Evolutionary conservation across 1,284 basidiomycete genomes (phyloP).

Genomic region (Melampsora larici-populina): DNA sequence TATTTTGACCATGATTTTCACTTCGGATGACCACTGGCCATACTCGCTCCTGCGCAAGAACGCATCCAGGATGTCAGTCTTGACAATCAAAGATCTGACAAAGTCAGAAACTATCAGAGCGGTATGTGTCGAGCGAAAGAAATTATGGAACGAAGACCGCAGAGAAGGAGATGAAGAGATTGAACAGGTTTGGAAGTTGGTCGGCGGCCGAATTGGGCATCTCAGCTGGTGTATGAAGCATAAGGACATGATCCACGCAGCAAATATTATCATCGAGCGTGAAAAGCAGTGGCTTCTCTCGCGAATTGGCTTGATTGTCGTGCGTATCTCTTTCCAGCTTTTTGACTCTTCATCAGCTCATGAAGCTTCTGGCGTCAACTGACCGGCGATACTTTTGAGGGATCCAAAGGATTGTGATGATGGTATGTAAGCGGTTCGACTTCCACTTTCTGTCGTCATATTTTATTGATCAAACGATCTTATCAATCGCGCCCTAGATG

Average conservation of each 20-base stretch:
- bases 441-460: not conserved
- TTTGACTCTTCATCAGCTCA: not conserved
- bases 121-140: slow-evolving; percentile 28
- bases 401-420: slow-evolving; percentile 40
- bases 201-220: slow-evolving; percentile 39
- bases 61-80: slow-evolving; percentile 30
- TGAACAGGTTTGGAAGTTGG: slow-evolving; percentile 18
- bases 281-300: slow-evolving; percentile 43
- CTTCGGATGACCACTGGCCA: slow-evolving; percentile 43
- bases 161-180: slow-evolving; percentile 18
- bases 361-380: not conserved
- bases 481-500: slow-evolving; percentile 13
- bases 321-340: not conserved
- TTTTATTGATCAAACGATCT: not conserved
- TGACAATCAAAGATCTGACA: slow-evolving; percentile 35
- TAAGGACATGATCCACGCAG: slow-evolving; percentile 40
- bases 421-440: slow-evolving; percentile 21
- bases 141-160: slow-evolving; percentile 30
- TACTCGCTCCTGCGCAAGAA: slow-evolving; percentile 24
- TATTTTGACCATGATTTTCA: slow-evolving; percentile 40
- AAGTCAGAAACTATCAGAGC: slow-evolving; percentile 31
- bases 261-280: slow-evolving; percentile 26
- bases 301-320: slow-evolving; percentile 41
- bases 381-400: too few relatives aligned
- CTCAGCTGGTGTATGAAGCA: slow-evolving; percentile 38